These are phyloP conservation scores for Metarhizium humberi DNA, from an alignment of 2,329 filamentous ascomycete species.

Conservation along the genomic window DNA sequence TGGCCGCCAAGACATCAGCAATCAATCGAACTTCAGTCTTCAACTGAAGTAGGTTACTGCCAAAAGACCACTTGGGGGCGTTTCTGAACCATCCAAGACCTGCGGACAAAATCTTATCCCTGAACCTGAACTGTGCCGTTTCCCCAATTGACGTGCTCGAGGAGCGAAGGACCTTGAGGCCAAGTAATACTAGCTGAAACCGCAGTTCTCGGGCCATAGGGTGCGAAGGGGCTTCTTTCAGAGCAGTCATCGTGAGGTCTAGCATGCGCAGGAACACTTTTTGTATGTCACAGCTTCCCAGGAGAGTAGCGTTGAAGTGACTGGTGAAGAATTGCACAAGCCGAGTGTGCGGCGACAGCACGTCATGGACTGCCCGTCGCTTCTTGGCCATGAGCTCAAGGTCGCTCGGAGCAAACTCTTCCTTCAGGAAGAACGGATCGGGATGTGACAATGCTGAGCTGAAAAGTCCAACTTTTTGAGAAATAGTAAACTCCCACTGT, in stretches of 20 bases:
- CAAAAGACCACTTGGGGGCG: conserved; percentile 85
- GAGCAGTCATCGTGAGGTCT: conserved; percentile 64
- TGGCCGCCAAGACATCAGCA: conserved; percentile 58
- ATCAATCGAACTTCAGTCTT: conserved; percentile 86
- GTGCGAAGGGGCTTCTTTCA: conserved; percentile 64
- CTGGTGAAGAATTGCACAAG: conserved; percentile 85
- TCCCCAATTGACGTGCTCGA: conserved; percentile 58
- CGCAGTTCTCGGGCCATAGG: conserved; percentile 87
- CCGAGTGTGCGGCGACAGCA: conserved; percentile 78
- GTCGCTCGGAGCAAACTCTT: conserved; percentile 90
- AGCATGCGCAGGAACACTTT: conserved; percentile 75
- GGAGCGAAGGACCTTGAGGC: conserved; percentile 65
- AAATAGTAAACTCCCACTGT: conserved; percentile 81
- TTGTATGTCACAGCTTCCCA: conserved; percentile 75
- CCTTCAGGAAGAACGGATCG: conserved; percentile 83
- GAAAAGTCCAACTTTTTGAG: conserved; percentile 73
- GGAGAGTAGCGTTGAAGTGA: conserved; percentile 87
- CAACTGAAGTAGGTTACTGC: conserved; percentile 84
- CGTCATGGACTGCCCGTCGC: conserved; percentile 70
- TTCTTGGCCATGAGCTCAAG: conserved; percentile 63
- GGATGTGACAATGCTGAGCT: conserved; percentile 60
- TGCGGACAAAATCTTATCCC: conserved; percentile 80
- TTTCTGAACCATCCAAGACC: conserved; percentile 82
- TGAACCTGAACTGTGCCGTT: conserved; percentile 67
- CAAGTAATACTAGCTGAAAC: conserved; percentile 79